Percentiles rank a stretch among this genome's conserved stretches.
Conservation (phyloP, 1,284 basidiomycete species). For the Butyriboletus appendiculatus region DNA sequence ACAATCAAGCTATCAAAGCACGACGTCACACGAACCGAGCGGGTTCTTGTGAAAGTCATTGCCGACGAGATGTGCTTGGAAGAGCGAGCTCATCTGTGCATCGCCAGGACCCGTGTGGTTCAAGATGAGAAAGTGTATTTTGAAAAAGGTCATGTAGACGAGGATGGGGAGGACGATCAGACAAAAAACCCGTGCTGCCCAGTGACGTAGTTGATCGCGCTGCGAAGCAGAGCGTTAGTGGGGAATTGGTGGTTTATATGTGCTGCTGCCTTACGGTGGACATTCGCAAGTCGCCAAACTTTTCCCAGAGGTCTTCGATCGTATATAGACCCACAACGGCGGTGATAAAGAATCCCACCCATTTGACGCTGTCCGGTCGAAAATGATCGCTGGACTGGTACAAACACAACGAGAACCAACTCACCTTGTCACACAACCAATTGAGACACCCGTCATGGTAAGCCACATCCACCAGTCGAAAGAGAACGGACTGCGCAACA, state of each 20-base stretch:
- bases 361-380: slow-evolving; percentile 74
- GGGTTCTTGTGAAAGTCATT: slow-evolving; percentile 93
- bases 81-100: slow-evolving; percentile 97
- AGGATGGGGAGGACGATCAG: slow-evolving; percentile 89
- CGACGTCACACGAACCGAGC: slow-evolving; percentile 54
- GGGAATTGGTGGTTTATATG: background rate
- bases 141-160: slow-evolving; percentile 95
- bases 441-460: slow-evolving; percentile 85
- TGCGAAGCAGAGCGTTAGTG: slow-evolving; percentile 30
- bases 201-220: slow-evolving; percentile 88
- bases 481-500: slow-evolving; percentile 72
- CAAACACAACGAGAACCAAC: slow-evolving; percentile 4
- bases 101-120: slow-evolving; percentile 96
- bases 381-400: background rate
- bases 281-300: slow-evolving; percentile 96
- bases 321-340: slow-evolving; percentile 95
- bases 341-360: slow-evolving; percentile 95
- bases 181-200: slow-evolving; percentile 85
- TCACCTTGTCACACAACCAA: slow-evolving; percentile 93
- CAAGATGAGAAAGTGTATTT: slow-evolving; percentile 93
- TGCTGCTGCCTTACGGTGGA: slow-evolving; percentile 62
- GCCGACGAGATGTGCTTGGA: slow-evolving; percentile 95
- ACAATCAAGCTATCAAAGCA: background rate
- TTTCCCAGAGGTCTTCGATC: slow-evolving; percentile 97
- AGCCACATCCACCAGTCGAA: slow-evolving; percentile 98